Evolutionary conservation across 208 protist genomes (phyloP), one percentile per base, ranked within the genome.

Genomic region (Wallacemonas rigidus): DNA sequence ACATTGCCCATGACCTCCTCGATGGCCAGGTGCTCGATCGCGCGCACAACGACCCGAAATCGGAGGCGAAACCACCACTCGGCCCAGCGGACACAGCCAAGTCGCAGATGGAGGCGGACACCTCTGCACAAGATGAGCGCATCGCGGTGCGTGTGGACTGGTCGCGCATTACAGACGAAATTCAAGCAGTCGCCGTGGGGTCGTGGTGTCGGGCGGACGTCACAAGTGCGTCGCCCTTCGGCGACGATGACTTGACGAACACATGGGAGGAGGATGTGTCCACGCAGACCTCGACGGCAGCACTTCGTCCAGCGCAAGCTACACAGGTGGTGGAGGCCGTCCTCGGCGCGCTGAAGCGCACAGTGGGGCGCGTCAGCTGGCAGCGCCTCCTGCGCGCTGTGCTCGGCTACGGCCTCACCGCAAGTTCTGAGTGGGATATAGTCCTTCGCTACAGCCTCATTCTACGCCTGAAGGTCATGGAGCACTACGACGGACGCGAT

Each of bases 381-480:
- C 64, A 43, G 15, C 35, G 64, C 14, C 15, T 69, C 3, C 47
- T 58, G 44, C 64, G 51, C 51, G 38, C 45, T 11, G 38, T 69
- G 6, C n/a, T 58, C 11, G 35, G 15, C 36, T 69, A 69, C 50
- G 26, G 12, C 64, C 47, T 69, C 48, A 69, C 45, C 6, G 57
- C 64, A 12, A 39, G 50, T 15, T 35, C 50, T 9, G 68, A 79
- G 69, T 67, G 47, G 38, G 62, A 75, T 14, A 17, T 71, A 4
- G 48, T 79, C 3, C 61, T 68, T n/a, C 67, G 71, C 6, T 79
- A 67, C 69, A 56, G 69, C 40, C 64, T 75, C 9, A 75, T 79
- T 40, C 47, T 79, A 14, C 75, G 75, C 1, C 61, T 79, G 38
- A 74, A 75, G 69, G 44, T 48, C 2, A 56, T 70, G 38, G 62